A percentile compares a stretch with the other conserved stretches of the same genome.
These are phyloP conservation scores for Lichtheimia corymbifera DNA, from an alignment of 371 early-diverging fungal species.

Conservation along the genomic window DNA sequence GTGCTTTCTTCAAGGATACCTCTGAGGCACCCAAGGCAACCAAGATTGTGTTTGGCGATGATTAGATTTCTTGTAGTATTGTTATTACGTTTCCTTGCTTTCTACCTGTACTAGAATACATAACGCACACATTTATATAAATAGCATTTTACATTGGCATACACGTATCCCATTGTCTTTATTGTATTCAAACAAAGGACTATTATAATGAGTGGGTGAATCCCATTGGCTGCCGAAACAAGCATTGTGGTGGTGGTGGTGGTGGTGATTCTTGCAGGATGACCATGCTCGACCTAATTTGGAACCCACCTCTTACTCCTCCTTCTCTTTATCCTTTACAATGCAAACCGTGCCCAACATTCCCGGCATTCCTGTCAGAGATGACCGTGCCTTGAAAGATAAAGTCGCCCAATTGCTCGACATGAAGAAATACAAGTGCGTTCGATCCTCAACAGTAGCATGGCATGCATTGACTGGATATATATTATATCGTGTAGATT, in stretches of 20 bases:
- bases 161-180: too few species aligned
- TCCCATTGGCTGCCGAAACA: too few species aligned
- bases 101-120: too few species aligned
- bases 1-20: slow-evolving; percentile 94
- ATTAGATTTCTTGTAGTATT: background rate
- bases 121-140: too few species aligned
- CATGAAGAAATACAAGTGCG: slow-evolving; percentile 43
- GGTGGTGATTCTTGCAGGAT: too few species aligned
- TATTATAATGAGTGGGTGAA: too few species aligned
- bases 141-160: too few species aligned
- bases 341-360: slow-evolving; percentile 42
- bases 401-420: slow-evolving; percentile 38
- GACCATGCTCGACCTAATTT: background rate
- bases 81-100: too few species aligned
- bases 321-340: slow-evolving; percentile 2
- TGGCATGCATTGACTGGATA: background rate
- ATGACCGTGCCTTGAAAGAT: slow-evolving; percentile 29
- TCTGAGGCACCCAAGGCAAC: slow-evolving; percentile 82
- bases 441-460: too few species aligned
- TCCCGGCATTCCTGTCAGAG: slow-evolving; percentile 45
- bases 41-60: slow-evolving; percentile 83
- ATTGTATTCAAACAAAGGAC: too few species aligned
- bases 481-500: slow-evolving; percentile 43
- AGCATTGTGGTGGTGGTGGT: too few species aligned
- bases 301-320: background rate